These are phyloP conservation scores for Mycena albidolilacea DNA, from an alignment of 768 basidiomycete species.

Conservation along the genomic window DNA sequence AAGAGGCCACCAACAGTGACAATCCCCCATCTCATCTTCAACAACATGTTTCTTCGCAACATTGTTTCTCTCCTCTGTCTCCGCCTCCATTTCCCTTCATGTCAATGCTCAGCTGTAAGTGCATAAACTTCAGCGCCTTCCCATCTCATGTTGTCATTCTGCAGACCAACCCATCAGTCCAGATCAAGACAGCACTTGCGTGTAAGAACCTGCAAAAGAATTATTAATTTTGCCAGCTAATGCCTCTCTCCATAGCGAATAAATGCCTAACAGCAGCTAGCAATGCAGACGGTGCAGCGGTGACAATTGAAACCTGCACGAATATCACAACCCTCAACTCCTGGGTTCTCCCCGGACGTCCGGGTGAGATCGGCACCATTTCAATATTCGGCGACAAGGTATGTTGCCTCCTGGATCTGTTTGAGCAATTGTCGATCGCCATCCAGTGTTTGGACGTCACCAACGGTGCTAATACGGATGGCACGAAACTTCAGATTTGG, in stretches of 20 bases:
- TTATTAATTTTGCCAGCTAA: not conserved
- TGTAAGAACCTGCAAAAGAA: not conserved
- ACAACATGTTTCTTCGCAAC: slow-evolving; percentile 25
- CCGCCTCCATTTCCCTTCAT: slow-evolving; percentile 2
- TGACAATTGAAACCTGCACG: slow-evolving; percentile 20
- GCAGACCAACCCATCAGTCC: slow-evolving; percentile 13
- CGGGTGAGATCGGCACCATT: slow-evolving; percentile 4
- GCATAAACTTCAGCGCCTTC: not conserved
- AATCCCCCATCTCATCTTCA: slow-evolving; percentile 10
- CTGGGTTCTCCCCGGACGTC: slow-evolving; percentile 24
- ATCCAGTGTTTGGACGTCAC: slow-evolving; percentile 44
- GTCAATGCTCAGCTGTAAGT: slow-evolving; percentile 29
- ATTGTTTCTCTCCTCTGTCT: slow-evolving; percentile 12
- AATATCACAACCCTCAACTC: slow-evolving; percentile 28
- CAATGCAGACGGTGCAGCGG: slow-evolving; percentile 30
- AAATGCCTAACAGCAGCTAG: slow-evolving; percentile 21
- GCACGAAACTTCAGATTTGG: slow-evolving; percentile 44
- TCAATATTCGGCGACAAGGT: slow-evolving; percentile 34
- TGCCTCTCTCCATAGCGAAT: not conserved
- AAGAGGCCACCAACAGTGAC: too few relatives aligned
- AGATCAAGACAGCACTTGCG: slow-evolving; percentile 8
- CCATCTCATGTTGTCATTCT: not conserved
- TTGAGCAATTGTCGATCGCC: not conserved
- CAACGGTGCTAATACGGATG: slow-evolving; percentile 41
- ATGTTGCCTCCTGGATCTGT: not conserved